Conservation (phyloP, 768 basidiomycete genomes). For the Xerocomellus chrysenteron region DNA sequence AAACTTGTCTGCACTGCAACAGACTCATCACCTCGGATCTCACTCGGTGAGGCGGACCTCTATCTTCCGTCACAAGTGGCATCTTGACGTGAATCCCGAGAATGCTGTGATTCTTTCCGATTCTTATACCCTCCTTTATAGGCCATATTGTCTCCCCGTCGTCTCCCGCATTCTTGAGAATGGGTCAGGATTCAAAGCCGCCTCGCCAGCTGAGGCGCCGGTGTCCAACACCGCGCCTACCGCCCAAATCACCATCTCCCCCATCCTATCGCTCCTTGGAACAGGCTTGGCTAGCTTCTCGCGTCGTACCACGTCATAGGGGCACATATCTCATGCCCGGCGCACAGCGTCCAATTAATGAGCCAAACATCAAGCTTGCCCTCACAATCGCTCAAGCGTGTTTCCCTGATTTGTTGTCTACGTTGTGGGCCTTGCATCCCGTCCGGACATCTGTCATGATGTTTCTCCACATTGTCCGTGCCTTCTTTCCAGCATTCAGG, state of each 20-base stretch:
- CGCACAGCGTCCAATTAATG: constrained; percentile 61
- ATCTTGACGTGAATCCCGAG: constrained; percentile 32
- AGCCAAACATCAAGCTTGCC: constrained; percentile 58
- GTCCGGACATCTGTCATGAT: constrained; percentile 70
- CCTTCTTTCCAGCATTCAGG: constrained; percentile 77
- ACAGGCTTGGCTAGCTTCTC: constrained; percentile 61
- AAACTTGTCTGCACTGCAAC: constrained; percentile 33
- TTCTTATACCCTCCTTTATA: constrained; percentile 31
- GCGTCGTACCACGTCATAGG: constrained; percentile 46
- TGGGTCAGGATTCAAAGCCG: constrained; percentile 26
- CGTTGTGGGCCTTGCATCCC: constrained; percentile 59
- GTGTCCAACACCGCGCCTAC: constrained; percentile 5
- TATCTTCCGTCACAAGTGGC: constrained; percentile 16
- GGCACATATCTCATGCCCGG: constrained; percentile 58
- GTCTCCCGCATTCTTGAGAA: constrained; percentile 15
- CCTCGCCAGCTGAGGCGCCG: constrained; percentile 22
- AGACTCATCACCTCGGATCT: constrained; percentile 35
- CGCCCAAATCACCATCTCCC: background rate
- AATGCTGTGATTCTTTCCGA: constrained; percentile 31
- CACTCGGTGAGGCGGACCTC: constrained; percentile 25
- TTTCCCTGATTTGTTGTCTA: constrained; percentile 52
- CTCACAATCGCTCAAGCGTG: constrained; percentile 51
- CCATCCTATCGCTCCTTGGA: constrained; percentile 19
- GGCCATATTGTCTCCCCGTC: constrained; percentile 15
- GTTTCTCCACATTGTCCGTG: constrained; percentile 65